Conservation (phyloP, 2,329 filamentous ascomycete species). For the Sporothrix schenckii region DNA sequence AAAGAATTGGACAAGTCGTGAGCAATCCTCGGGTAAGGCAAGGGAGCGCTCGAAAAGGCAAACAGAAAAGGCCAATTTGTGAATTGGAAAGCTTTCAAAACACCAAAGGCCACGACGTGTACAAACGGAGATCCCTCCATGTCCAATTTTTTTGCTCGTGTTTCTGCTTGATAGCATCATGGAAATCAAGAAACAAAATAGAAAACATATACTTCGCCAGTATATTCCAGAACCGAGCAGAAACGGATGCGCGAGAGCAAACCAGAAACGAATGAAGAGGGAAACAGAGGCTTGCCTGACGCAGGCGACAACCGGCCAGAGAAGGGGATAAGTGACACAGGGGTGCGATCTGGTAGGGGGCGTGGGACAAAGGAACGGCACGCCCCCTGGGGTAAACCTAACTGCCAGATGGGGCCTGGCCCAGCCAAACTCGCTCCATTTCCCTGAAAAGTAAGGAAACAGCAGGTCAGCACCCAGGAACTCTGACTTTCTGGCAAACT, state of each 20-base stretch:
- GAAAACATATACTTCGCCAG: background rate
- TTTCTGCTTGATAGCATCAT: background rate
- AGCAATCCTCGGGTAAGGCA: background rate
- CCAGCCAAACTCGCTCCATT: conserved; percentile 15
- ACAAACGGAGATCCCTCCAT: too few species aligned
- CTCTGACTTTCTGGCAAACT: conserved; percentile 10
- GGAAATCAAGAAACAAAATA: background rate
- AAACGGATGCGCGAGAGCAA: background rate
- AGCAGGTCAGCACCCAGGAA: conserved; percentile 8
- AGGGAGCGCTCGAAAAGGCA: background rate
- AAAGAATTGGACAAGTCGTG: background rate
- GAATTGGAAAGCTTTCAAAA: too few species aligned
- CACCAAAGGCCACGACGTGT: too few species aligned
- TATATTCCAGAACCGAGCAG: conserved; percentile 13
- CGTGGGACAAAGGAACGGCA: background rate
- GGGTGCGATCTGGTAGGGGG: conserved; percentile 12
- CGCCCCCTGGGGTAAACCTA: conserved; percentile 23
- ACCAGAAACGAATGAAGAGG: background rate
- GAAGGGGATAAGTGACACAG: conserved; percentile 11
- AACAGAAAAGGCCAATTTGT: background rate
- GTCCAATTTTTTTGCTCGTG: too few species aligned
- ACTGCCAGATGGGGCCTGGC: conserved; percentile 18
- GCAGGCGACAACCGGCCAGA: background rate
- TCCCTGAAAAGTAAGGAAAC: background rate
- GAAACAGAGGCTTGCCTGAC: background rate